Base-by-base conservation (phyloP, 1,284 basidiomycete species). In the Wolfiporia cocos region DNA sequence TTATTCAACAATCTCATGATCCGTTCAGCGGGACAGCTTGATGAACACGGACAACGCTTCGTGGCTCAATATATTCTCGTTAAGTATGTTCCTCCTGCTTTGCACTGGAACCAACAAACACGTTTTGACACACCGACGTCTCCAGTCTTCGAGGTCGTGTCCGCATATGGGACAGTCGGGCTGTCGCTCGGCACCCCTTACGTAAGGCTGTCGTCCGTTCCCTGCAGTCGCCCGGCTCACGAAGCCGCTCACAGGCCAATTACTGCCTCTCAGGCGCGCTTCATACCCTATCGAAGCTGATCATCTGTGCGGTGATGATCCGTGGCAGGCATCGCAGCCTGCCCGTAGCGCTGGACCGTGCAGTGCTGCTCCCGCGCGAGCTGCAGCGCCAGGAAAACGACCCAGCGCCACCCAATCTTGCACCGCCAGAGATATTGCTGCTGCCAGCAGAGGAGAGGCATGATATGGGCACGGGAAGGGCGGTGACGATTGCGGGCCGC, bases 261-360 rank as follows among this genome's bases (percentile, higher is more conserved):
- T 81, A 70, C 49, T 81, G 82, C 0, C 73, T 88, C 35, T 70
- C 71, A 4, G 86, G 86, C 2, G 69, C 76, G 0, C 75, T 87
- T 61, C 64, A 71, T 11, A 74, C 75, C 0, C 63, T 89, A 3
- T 86, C 84, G 1, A 92, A 89, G 57, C 60, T 91, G 15, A 74
- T 91, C 17, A 61, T 89, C n/a, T 76, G 76, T 37, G 65, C 73
- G 9, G 81, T 90, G 41, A 91, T 91, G 87, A 74, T 75, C 33
- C 73, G 86, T 50, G 87, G 86, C 0, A 67, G 86, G 10, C 87
- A 90, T 59, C 71, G 87, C 47, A 86, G 86, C 3, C 58, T 86
- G 2, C 80, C 81, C 22, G 76, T 81, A 14, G 83, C 85, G 5
- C 76, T 89, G 36, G 81, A 88, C 58, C 74, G 81, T 17, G 78